phyloP scores from a whole-genome alignment of 495 filamentous ascomycete genomes.

The Aspergillus olivimuriae region DNA sequence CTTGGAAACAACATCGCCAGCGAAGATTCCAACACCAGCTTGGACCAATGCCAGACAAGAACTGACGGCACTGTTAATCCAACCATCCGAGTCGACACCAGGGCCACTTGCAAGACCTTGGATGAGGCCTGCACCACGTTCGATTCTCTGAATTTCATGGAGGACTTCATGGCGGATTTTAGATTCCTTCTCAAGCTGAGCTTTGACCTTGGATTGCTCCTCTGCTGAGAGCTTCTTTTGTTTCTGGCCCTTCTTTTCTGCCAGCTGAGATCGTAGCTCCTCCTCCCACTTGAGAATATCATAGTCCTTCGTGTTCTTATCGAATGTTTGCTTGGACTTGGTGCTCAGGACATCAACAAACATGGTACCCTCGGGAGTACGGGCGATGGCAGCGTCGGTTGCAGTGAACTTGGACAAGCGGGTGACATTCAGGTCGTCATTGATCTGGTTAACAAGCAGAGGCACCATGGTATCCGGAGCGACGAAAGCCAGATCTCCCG shows the following conservation, averaged over 20 bases:
- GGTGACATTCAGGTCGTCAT: constrained; percentile 57
- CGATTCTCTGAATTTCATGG: constrained; percentile 58
- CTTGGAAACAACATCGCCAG: constrained; percentile 69
- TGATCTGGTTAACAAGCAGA: constrained; percentile 65
- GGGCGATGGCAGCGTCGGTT: constrained; percentile 83
- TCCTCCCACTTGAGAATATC: constrained; percentile 96
- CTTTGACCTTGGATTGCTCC: constrained; percentile 83
- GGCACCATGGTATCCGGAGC: constrained; percentile 77
- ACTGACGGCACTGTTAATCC: constrained; percentile 75
- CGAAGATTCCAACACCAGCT: constrained; percentile 73
- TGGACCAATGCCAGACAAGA: constrained; percentile 63
- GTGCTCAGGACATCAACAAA: constrained; percentile 87
- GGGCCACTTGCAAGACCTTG: constrained; percentile 74
- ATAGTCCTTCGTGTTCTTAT: constrained; percentile 87
- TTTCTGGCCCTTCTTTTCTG: constrained; percentile 83
- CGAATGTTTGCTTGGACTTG: constrained; percentile 58
- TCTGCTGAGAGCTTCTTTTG: constrained; percentile 85
- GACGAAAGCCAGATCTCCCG: constrained; percentile 88
- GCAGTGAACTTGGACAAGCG: constrained; percentile 67
- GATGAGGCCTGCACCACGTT: constrained; percentile 79
- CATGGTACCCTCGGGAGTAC: constrained; percentile 75
- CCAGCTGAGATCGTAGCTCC: constrained; percentile 81
- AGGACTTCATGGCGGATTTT: constrained; percentile 65
- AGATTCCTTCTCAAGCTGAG: constrained; percentile 81
- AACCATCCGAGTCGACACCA: constrained; percentile 73